Evolutionary conservation across 257 asterid genomes (phyloP).

Genomic region (Solanum pinnatisectum): DNA sequence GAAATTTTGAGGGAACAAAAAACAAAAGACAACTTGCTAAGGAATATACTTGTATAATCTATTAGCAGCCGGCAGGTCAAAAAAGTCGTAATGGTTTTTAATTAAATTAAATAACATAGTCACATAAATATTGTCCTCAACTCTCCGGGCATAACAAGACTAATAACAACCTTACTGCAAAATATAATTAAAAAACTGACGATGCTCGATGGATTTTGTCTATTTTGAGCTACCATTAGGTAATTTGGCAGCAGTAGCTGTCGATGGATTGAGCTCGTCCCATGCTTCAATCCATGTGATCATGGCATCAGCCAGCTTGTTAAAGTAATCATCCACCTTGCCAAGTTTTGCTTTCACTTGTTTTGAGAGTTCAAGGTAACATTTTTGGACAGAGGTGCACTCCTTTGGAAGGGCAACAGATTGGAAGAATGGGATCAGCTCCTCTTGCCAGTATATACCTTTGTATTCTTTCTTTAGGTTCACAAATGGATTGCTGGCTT

Average conservation of each 20-base stretch:
- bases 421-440: conserved; percentile 56
- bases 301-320: conserved; percentile 55
- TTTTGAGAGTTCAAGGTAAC: conserved; percentile 50
- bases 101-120: neutral
- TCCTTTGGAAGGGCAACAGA: conserved; percentile 34
- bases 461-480: conserved; percentile 62
- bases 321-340: conserved; percentile 44
- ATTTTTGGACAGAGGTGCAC: conserved; percentile 37
- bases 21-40: neutral
- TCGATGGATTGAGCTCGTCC: conserved; percentile 41
- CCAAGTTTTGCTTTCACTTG: conserved; percentile 53
- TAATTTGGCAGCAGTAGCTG: neutral
- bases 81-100: neutral
- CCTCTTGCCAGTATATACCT: conserved; percentile 69
- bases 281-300: conserved; percentile 57
- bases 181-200: neutral
- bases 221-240: conserved; percentile 11
- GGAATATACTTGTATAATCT: neutral
- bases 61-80: neutral
- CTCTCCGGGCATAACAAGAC: neutral
- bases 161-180: neutral
- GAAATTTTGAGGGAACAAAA: neutral
- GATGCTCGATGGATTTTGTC: neutral
- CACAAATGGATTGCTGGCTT: conserved; percentile 64
- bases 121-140: neutral